Conservation (phyloP, 83 land plant genomes). For the Larix sibirica region DNA sequence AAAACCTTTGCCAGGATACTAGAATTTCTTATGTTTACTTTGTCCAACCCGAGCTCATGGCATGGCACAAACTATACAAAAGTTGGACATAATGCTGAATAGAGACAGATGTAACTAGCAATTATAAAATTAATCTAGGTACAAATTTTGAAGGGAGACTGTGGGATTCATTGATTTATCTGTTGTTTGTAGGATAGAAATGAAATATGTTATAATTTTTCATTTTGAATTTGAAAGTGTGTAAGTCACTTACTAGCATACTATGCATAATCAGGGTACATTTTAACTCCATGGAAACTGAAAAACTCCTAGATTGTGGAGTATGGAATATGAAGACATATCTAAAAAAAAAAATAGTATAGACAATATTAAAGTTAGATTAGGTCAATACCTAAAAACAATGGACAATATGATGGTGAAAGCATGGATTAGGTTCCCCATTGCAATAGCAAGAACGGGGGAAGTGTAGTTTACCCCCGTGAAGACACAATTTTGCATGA, state of each 20-base stretch:
- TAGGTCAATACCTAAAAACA: slow-evolving; percentile 22
- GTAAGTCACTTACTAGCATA: neutral
- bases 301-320: neutral
- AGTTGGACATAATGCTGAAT: no score
- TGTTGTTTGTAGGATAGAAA: neutral
- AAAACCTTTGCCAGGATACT: slow-evolving; percentile 35
- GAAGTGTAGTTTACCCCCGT: slow-evolving; percentile 32
- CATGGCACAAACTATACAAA: neutral
- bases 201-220: neutral
- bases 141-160: neutral
- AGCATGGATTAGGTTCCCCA: slow-evolving; percentile 40
- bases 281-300: neutral
- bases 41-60: slow-evolving; percentile 37
- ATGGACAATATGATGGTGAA: slow-evolving; percentile 38
- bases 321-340: neutral
- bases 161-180: neutral
- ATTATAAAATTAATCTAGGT: neutral
- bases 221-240: neutral
- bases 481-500: slow-evolving; percentile 22
- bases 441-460: slow-evolving; percentile 39
- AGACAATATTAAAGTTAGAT: no score
- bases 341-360: neutral
- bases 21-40: slow-evolving; percentile 18
- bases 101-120: neutral
- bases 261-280: neutral